Evolutionary conservation across 2,329 filamentous ascomycete species (phyloP).

Genomic region (Zymoseptoria passerinii): DNA sequence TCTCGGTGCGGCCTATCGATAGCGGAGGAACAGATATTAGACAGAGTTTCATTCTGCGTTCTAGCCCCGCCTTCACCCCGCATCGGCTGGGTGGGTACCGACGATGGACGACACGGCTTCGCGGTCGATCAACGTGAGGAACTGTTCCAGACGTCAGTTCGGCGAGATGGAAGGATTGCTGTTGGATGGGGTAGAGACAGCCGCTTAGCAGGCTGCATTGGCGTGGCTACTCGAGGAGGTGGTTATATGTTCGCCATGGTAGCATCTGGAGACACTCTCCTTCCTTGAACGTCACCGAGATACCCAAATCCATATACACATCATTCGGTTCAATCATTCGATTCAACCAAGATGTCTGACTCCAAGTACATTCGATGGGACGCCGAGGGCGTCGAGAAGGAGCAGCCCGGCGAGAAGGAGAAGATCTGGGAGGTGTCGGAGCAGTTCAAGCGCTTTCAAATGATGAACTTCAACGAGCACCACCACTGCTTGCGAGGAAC

Average conservation of each 20-base stretch:
- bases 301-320: neutral
- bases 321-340: neutral
- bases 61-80: neutral
- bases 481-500: slow-evolving; percentile 32
- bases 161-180: slow-evolving; percentile 17
- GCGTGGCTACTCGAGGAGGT: neutral
- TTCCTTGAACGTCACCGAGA: neutral
- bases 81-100: neutral
- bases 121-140: slow-evolving; percentile 8
- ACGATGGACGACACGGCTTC: neutral
- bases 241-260: neutral
- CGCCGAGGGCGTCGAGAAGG: slow-evolving; percentile 28
- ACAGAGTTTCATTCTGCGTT: neutral
- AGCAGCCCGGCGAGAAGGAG: slow-evolving; percentile 27
- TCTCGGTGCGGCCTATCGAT: neutral
- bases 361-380: slow-evolving; percentile 22
- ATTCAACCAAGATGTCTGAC: neutral
- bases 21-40: neutral
- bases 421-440: slow-evolving; percentile 32
- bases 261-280: neutral
- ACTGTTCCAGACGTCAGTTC: slow-evolving; percentile 9
- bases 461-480: slow-evolving; percentile 35
- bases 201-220: neutral
- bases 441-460: slow-evolving; percentile 32
- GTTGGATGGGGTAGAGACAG: slow-evolving; percentile 5